These are phyloP conservation scores for Acorus calamus DNA, from an alignment of 106 monocot genomes.

Conservation along the genomic window DNA sequence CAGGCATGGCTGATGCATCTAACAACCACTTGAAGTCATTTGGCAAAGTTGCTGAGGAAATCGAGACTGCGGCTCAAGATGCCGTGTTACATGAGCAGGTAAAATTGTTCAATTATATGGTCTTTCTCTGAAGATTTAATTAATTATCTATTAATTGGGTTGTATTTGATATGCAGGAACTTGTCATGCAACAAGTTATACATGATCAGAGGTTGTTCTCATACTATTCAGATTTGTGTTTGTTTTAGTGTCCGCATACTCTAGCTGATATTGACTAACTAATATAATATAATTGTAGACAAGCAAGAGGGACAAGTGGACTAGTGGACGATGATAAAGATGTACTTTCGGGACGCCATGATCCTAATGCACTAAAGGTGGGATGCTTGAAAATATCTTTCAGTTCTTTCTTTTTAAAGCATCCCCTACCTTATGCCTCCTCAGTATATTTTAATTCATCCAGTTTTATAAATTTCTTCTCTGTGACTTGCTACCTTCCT, in stretches of 20 bases:
- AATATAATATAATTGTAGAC: conserved; percentile 26
- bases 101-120: conserved; percentile 9
- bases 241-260: not conserved
- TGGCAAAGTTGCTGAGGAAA: conserved; percentile 17
- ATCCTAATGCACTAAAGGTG: conserved; percentile 78
- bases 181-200: conserved; percentile 74
- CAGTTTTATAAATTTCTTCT: not conserved
- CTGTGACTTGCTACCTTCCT: not conserved
- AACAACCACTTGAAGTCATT: conserved; percentile 1
- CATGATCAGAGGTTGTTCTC: conserved; percentile 59
- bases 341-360: conserved; percentile 58
- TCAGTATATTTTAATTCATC: not conserved
- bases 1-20: conserved; percentile 1
- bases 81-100: conserved; percentile 82
- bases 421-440: not conserved
- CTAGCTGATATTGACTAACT: not conserved
- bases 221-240: conserved; percentile 1
- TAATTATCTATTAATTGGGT: conserved; percentile 7
- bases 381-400: not conserved
- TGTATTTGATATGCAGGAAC: conserved; percentile 56
- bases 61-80: conserved; percentile 68
- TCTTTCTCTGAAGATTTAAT: not conserved
- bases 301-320: conserved; percentile 31
- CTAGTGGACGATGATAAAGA: conserved; percentile 41
- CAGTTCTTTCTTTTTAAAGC: not conserved